Evolutionary conservation across 352 stramenopile species (phyloP), one percentile per base, ranked within the genome.

Genomic region (Nothophytophthora sp.): DNA sequence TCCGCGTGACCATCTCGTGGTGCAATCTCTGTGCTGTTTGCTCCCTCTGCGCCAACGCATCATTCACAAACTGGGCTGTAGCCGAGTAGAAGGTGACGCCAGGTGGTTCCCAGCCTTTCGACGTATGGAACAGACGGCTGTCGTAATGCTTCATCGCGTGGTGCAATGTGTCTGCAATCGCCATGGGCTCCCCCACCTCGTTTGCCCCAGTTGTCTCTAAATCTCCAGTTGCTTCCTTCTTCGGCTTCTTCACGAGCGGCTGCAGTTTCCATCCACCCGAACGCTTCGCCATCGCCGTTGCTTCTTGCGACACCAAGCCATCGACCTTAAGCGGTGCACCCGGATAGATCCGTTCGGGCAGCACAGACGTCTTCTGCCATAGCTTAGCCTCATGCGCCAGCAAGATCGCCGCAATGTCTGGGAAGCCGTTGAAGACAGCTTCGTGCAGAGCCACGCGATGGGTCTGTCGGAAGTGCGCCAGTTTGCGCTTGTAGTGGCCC

Each of bases 401-500:
- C 35, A 93, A 33, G 18, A 90, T 70, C 7, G 63, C 55, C 22
- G 64, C 62, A 23, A 91, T 76, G 15, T 84, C 53, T 1, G 73
- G 55, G 39, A 85, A 73, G 2, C 78, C 80, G 41, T 90, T 93
- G 40, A 86, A 64, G 10, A 89, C 45, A 11, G 80, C 82, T 50
- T 93, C 82, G 28, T 91, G 78, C 20, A 93, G 59, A 15, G 82
- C 43, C 15, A 90, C 78, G n/a, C 82, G 80, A 16, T 87, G 76
- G 0, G 80, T 90, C 32, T 81, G 78, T 0, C 71, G 59, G 19
- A 76, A 81, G 12, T 78, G 53, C 1, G 46, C 47, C 1, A 87
- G 59, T 45, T 78, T 74, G 0, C 77, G 63, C 6, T 55, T 50
- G 38, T 67, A 87, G 33, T 89, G 73, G 1, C 61, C 63, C 27